Evolutionary conservation across 2,329 filamentous ascomycete genomes (phyloP).

Genomic region (Tothia fuscella): DNA sequence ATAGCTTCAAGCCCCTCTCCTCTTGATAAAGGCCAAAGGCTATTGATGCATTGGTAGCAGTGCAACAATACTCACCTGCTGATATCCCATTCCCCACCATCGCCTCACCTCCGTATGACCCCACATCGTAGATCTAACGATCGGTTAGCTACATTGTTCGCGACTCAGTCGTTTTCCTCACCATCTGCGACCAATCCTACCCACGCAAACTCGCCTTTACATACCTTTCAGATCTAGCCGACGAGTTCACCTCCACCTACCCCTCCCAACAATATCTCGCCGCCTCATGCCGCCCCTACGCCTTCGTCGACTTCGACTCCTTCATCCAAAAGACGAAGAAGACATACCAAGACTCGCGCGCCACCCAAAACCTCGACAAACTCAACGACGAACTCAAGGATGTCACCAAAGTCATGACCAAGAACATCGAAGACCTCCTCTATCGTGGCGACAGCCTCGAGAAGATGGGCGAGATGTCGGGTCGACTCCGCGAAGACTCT

Average conservation of each 20-base stretch:
- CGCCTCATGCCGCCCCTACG: slow-evolving; percentile 73
- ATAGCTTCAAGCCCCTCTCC: background rate
- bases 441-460: slow-evolving; percentile 92
- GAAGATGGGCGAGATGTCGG: slow-evolving; percentile 92
- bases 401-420: slow-evolving; percentile 98
- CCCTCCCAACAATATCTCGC: slow-evolving; percentile 59
- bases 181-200: slow-evolving; percentile 87
- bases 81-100: background rate
- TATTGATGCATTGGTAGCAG: background rate
- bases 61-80: no score
- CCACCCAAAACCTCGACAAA: slow-evolving; percentile 84
- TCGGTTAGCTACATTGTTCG: slow-evolving; percentile 65
- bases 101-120: background rate
- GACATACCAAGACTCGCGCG: slow-evolving; percentile 85
- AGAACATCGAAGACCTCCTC: slow-evolving; percentile 96
- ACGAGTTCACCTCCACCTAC: slow-evolving; percentile 86
- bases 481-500: slow-evolving; percentile 76
- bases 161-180: slow-evolving; percentile 76
- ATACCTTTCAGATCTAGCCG: slow-evolving; percentile 83
- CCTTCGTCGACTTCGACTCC: slow-evolving; percentile 95
- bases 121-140: background rate
- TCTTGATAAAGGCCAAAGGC: slow-evolving; percentile 1
- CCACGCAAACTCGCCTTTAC: slow-evolving; percentile 97
- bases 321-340: slow-evolving; percentile 90
- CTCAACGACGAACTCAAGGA: slow-evolving; percentile 95